Conservation (phyloP, 768 basidiomycete species). For the Punctularia strigosozonata region DNA sequence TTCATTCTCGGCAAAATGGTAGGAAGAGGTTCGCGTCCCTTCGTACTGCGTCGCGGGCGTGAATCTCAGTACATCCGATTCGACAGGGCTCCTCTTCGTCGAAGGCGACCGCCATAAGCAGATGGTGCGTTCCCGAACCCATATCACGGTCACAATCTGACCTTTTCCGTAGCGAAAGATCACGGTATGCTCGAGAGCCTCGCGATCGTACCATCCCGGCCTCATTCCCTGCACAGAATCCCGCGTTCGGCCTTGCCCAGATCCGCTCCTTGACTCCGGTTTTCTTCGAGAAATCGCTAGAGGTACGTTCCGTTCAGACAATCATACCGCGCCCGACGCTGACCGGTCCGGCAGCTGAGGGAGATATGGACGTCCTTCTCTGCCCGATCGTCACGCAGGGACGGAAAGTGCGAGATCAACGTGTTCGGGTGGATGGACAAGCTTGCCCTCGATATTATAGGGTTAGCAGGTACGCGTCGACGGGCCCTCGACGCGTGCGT, state of each 20-base stretch:
- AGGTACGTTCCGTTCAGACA: slow-evolving; percentile 5
- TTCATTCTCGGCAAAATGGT: slow-evolving; percentile 5
- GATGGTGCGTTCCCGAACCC: too few species aligned
- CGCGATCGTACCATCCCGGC: not conserved
- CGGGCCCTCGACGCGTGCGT: not conserved
- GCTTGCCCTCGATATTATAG: slow-evolving; percentile 14
- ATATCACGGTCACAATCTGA: too few species aligned
- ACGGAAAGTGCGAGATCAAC: slow-evolving; percentile 6
- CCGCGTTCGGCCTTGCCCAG: slow-evolving; percentile 14
- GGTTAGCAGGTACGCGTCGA: slow-evolving; percentile 10
- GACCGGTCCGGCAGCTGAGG: slow-evolving; percentile 15
- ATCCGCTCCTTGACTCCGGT: slow-evolving; percentile 11
- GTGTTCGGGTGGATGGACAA: slow-evolving; percentile 9
- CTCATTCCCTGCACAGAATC: too few species aligned
- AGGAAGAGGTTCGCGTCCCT: slow-evolving; percentile 5
- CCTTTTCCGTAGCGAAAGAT: too few species aligned
- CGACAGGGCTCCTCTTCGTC: too few species aligned
- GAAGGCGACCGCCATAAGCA: too few species aligned
- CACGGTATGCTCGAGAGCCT: too few species aligned
- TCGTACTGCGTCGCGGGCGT: too few species aligned
- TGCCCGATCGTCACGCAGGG: slow-evolving; percentile 6
- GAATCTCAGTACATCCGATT: too few species aligned
- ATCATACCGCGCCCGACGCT: too few species aligned
- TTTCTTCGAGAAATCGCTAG: slow-evolving; percentile 11
- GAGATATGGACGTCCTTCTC: slow-evolving; percentile 13